Conservation (phyloP, 129 eudicot genomes). For the Flaveria ramosissima region DNA sequence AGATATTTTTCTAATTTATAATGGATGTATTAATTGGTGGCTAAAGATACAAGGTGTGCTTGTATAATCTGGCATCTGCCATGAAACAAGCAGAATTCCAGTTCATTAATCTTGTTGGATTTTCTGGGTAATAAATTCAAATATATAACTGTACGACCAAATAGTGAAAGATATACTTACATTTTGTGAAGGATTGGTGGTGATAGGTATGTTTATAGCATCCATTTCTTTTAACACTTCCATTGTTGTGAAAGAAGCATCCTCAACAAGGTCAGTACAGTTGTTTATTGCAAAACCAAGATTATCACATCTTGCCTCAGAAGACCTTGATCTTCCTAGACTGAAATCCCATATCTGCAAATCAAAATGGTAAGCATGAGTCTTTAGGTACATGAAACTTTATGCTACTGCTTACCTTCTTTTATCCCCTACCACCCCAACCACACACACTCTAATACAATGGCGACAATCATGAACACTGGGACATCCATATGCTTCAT, state of each 20-base stretch:
- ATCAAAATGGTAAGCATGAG: slow-evolving; percentile 11
- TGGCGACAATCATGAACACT: neutral
- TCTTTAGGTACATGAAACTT: slow-evolving; percentile 10
- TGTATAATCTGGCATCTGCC: slow-evolving; percentile 9
- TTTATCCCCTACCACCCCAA: neutral
- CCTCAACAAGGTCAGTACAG: slow-evolving; percentile 63
- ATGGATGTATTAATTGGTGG: neutral
- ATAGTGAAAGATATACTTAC: slow-evolving; percentile 46
- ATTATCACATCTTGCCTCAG: slow-evolving; percentile 53
- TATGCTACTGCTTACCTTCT: neutral
- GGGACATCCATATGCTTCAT: slow-evolving; percentile 9
- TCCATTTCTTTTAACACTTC: slow-evolving; percentile 53
- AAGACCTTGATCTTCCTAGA: slow-evolving; percentile 64
- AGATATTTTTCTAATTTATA: neutral
- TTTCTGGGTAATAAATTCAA: slow-evolving; percentile 11
- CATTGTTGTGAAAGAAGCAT: slow-evolving; percentile 53
- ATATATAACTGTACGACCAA: slow-evolving; percentile 8
- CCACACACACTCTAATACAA: neutral
- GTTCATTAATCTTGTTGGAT: neutral
- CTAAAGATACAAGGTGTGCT: neutral
- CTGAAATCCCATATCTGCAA: slow-evolving; percentile 98
- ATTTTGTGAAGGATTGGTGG: slow-evolving; percentile 40
- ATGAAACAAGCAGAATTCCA: slow-evolving; percentile 1
- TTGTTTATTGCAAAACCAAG: slow-evolving; percentile 51
- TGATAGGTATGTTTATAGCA: slow-evolving; percentile 43